Base-by-base conservation (phyloP, 352 stramenopile genomes). In the Phytophthora tubulina region DNA sequence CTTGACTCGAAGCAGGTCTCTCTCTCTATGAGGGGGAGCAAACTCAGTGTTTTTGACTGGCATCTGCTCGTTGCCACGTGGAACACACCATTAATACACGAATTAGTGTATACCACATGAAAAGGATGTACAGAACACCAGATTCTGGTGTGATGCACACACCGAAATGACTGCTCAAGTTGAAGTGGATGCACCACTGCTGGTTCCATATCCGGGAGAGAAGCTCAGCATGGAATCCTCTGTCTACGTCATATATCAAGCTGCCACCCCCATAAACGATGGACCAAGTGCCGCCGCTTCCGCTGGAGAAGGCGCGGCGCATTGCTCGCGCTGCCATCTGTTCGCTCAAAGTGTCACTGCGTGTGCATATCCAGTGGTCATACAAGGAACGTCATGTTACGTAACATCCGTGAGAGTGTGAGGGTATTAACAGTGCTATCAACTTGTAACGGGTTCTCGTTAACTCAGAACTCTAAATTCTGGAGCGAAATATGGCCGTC, bases 401-500 rank as follows among this genome's bases (percentile, higher is more conserved):
- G 64, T 6, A 56, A 33, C 6, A 51, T 63, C 13, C 38, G 60
- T 1, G 60, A 78, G 17, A 67, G 59, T 42, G n/a, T 78, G 15
- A 27, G 60, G 8, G 66, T 75, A 31, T 21, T 78, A 15, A 67
- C 45, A 14, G 35, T 67, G 5, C 30, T 78, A 14, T 48, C 50
- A n/a, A 44, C 36, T 2, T 78, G 71, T 35, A 42, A 54, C 3
- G 71, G 66, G 27, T 72, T 72, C 31, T 55, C 42, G 6, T 15
- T 78, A 32, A 11, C 7, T 9, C 55, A 72, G 15, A 78, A 75
- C 30, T 21, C 31, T 4, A 52, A 35, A 17, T 78, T 78, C 44
- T 78, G 67, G 72, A 66, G 55, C 36, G 60, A 67, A 13, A 13
- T 75, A 4, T 70, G 70, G 36, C 56, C 67, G 4, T 36, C 45